These are phyloP conservation scores for Lactarius evosmus DNA, from an alignment of 768 basidiomycete species.

Conservation along the genomic window DNA sequence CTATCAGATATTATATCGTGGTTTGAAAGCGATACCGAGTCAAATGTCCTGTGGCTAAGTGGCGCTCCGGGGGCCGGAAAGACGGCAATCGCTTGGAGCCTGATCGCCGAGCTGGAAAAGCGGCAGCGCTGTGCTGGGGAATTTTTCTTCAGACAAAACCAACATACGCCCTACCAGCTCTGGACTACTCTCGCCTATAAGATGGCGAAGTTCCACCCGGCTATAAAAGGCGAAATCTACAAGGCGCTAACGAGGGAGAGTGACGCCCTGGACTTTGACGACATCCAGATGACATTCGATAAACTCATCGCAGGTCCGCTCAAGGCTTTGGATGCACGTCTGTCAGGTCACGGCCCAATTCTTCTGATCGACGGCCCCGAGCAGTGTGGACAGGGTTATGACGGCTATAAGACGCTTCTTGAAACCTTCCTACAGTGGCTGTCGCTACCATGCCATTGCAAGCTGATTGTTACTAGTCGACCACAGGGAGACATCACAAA, in stretches of 20 bases:
- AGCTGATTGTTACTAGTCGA: constrained; percentile 22
- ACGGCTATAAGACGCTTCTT: neutral
- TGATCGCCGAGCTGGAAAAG: constrained; percentile 15
- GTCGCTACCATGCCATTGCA: constrained; percentile 17
- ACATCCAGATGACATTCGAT: neutral
- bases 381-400: neutral
- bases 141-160: constrained; percentile 7
- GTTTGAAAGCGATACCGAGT: constrained; percentile 7
- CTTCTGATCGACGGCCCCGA: constrained; percentile 21
- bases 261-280: neutral
- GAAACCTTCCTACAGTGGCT: constrained; percentile 13
- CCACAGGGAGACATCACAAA: constrained; percentile 14
- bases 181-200: constrained; percentile 20
- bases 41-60: constrained; percentile 23
- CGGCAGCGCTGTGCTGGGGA: constrained; percentile 17
- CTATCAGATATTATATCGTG: constrained; percentile 9
- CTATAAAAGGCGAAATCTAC: constrained; percentile 9
- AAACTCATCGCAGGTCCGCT: constrained; percentile 16
- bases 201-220: constrained; percentile 23
- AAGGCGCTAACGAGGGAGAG: neutral
- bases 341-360: constrained; percentile 5
- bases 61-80: constrained; percentile 26
- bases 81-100: constrained; percentile 17
- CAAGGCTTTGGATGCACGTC: neutral
- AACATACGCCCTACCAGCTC: constrained; percentile 1